phyloP scores from a whole-genome alignment of 2,329 filamentous ascomycete genomes.

The Epichloe uncinata region DNA sequence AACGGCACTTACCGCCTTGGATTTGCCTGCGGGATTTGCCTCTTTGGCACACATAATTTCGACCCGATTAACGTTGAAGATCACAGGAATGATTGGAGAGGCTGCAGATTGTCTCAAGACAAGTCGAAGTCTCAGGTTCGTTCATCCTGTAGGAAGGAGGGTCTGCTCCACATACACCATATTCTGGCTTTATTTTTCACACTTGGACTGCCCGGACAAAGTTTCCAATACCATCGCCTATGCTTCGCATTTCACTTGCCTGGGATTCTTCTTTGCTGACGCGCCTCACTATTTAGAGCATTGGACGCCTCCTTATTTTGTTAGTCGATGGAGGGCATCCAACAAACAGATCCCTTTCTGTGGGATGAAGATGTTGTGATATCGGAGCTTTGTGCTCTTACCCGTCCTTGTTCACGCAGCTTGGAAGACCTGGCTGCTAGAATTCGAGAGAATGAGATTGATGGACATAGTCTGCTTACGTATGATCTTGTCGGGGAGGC shows the following conservation, averaged over 20 bases:
- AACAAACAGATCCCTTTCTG: conserved; percentile 50
- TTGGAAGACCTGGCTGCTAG: conserved; percentile 35
- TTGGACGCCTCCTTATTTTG: background rate
- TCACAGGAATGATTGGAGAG: background rate
- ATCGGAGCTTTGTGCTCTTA: conserved; percentile 45
- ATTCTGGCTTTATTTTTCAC: background rate
- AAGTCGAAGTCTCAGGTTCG: background rate
- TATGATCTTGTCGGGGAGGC: conserved; percentile 32
- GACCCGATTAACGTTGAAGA: background rate
- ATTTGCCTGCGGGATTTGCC: background rate
- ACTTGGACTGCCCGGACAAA: background rate
- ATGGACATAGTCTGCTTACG: conserved; percentile 50
- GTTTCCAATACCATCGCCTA: background rate
- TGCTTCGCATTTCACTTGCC: background rate
- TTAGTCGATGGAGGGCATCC: conserved; percentile 14
- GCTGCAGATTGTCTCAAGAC: background rate
- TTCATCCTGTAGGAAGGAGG: background rate
- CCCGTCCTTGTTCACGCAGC: conserved; percentile 38
- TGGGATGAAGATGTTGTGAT: conserved; percentile 61
- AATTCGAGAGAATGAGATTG: conserved; percentile 49
- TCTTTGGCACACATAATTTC: background rate
- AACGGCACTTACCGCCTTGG: background rate
- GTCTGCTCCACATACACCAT: background rate
- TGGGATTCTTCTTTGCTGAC: background rate
- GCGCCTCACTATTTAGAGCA: background rate